These are phyloP conservation scores for Arabidopsis arenosa DNA, from an alignment of 345 rosid genomes.

Conservation along the genomic window DNA sequence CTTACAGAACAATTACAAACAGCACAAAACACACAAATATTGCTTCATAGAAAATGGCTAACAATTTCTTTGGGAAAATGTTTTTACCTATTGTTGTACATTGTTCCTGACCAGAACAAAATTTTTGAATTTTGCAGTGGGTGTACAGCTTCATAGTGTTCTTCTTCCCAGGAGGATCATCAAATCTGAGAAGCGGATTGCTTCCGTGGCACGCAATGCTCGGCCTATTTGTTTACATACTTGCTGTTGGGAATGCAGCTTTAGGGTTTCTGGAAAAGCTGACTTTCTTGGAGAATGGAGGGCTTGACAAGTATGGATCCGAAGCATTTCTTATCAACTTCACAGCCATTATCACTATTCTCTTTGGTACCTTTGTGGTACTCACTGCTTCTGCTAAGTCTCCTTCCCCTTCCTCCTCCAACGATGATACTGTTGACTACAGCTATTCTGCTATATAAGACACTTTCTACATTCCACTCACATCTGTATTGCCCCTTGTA, in stretches of 20 bases:
- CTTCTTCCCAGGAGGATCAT: slow-evolving; percentile 80
- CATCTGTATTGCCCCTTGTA: slow-evolving; percentile 10
- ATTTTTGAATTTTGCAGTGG: slow-evolving; percentile 63
- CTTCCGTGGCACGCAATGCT: slow-evolving; percentile 83
- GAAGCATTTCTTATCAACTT: slow-evolving; percentile 94
- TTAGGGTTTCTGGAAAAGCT: slow-evolving; percentile 89
- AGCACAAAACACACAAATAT: not conserved
- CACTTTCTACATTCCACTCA: slow-evolving; percentile 14
- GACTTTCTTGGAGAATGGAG: slow-evolving; percentile 80
- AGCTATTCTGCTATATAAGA: slow-evolving; percentile 62
- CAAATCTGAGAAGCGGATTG: slow-evolving; percentile 51
- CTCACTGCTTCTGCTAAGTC: slow-evolving; percentile 58
- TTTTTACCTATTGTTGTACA: not conserved
- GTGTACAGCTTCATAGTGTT: slow-evolving; percentile 76
- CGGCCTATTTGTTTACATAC: slow-evolving; percentile 63
- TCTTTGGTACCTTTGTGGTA: slow-evolving; percentile 73
- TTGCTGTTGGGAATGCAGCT: slow-evolving; percentile 72
- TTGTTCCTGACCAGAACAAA: slow-evolving; percentile 15
- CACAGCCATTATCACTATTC: slow-evolving; percentile 71
- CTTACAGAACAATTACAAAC: not conserved
- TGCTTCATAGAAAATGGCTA: not conserved
- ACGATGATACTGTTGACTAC: slow-evolving; percentile 46
- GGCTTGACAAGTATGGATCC: slow-evolving; percentile 71
- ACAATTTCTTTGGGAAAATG: too few relatives aligned
- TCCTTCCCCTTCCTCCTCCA: slow-evolving; percentile 32